Percentiles rank a stretch among this genome's conserved stretches.
These are phyloP conservation scores for Phytopythium litorale DNA, from an alignment of 352 stramenopile species.

Conservation along the genomic window DNA sequence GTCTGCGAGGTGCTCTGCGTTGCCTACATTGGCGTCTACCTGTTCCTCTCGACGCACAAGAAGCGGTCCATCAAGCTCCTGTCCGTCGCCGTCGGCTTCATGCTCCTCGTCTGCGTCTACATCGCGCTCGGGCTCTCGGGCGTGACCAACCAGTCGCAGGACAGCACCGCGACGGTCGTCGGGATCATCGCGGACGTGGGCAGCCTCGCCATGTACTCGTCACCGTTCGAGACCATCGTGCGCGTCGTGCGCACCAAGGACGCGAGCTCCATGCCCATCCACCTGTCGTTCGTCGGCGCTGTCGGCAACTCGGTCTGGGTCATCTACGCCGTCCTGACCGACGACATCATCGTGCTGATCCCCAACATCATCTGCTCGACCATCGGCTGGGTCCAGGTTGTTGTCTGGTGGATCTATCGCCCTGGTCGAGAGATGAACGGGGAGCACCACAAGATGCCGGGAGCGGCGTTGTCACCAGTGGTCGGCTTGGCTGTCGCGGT, in stretches of 20 bases:
- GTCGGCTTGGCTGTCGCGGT: background rate
- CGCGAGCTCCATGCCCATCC: slow-evolving; percentile 32
- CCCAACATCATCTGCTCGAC: slow-evolving; percentile 22
- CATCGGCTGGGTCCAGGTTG: slow-evolving; percentile 19
- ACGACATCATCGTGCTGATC: slow-evolving; percentile 32
- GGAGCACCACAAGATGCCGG: background rate
- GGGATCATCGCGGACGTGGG: slow-evolving; percentile 17
- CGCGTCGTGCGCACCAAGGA: slow-evolving; percentile 21
- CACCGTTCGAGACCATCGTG: slow-evolving; percentile 18
- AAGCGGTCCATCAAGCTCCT: slow-evolving; percentile 1
- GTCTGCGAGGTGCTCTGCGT: slow-evolving; percentile 55
- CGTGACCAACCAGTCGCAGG: slow-evolving; percentile 20
- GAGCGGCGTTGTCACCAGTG: background rate
- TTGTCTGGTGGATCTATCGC: slow-evolving; percentile 25
- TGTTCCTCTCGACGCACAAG: background rate
- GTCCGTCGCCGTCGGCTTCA: background rate
- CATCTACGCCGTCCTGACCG: slow-evolving; percentile 21
- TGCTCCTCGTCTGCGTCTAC: slow-evolving; percentile 16
- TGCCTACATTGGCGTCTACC: slow-evolving; percentile 15
- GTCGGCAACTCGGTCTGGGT: slow-evolving; percentile 30
- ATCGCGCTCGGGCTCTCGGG: slow-evolving; percentile 16
- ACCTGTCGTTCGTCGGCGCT: slow-evolving; percentile 21
- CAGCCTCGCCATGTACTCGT: slow-evolving; percentile 14
- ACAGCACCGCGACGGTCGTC: slow-evolving; percentile 13
- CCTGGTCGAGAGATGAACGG: slow-evolving; percentile 1